Conservation (phyloP, 495 filamentous ascomycete genomes). For the Aspergillus sclerotioniger region DNA sequence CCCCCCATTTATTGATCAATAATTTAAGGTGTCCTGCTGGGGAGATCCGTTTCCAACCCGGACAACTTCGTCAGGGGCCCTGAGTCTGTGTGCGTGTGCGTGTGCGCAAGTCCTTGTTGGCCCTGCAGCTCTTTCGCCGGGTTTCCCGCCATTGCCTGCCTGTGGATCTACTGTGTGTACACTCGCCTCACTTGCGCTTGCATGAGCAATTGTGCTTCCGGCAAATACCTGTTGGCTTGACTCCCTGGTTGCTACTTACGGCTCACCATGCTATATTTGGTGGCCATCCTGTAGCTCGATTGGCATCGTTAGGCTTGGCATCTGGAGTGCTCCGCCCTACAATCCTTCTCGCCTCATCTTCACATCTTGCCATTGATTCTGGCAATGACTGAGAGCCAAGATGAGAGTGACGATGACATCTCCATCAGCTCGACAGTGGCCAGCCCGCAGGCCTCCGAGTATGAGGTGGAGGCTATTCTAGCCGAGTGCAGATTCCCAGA, state of each 20-base stretch:
- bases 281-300: neutral
- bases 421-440: constrained; percentile 59
- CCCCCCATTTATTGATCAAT: constrained; percentile 1
- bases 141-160: no score
- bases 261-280: neutral
- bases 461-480: constrained; percentile 45
- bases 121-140: no score
- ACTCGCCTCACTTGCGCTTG: no score
- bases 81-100: neutral
- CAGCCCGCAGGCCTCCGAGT: constrained; percentile 39
- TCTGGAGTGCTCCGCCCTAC: neutral
- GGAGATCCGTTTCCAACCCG: no score
- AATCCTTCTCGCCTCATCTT: neutral
- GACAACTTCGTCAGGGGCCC: neutral
- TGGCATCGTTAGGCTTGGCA: neutral
- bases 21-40: neutral
- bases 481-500: constrained; percentile 46
- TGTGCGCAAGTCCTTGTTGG: no score
- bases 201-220: no score
- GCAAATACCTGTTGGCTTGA: neutral
- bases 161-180: no score
- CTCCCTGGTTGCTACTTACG: neutral
- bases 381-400: neutral
- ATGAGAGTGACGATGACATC: constrained; percentile 53
- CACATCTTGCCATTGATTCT: constrained; percentile 6